Evolutionary conservation across 805 yeast species (phyloP), one percentile per base, ranked within the genome.

Genomic region (Candida methanosorbosa): DNA sequence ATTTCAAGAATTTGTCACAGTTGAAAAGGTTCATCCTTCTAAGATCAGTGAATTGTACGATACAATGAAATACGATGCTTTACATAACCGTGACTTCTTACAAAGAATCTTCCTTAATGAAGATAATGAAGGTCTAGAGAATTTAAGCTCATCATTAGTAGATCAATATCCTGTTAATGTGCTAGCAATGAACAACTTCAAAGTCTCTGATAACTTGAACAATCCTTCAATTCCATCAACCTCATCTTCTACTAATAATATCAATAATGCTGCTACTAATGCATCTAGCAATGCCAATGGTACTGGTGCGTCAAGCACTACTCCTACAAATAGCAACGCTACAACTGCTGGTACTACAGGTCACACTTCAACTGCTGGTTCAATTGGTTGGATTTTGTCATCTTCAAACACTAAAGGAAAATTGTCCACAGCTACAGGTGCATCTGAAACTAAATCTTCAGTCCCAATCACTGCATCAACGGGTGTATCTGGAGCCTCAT

Each of bases 21-120:
- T 88, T 34, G 99, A 92, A 45, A 92, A 92, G 58, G 95, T 92
- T 3, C 97, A 92, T 58, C 99, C 99, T 9, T 81, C 96, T 2
- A 92, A 90, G 62, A 90, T 92, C 40, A 82, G 95, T 32, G 99
- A 92, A 63, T 69, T 92, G 38, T 92, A 92, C 54, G 99, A 92
- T 59, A 90, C 99, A 2, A 90, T 92, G 96, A 92, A 92, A 59
- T 92, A 84, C 55, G 99, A 92, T 61, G 98, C 97, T 7, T 68
- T 92, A 36, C 99, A 92, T 58, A 92, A 92, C 57, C 70, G 98
- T 37, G 82, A 81, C 23, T 92, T 92, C 53, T 63, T 92, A 55
- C 85, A 82, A 52, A 76, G 76, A 44, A 80, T 90, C 5, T 92
- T 92, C 54, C 69, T 80, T 31, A 86, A 85, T 27, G 70, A 66